These are phyloP conservation scores for Chlorella sp. DNA, from an alignment of 139 green algal species.

Conservation along the genomic window DNA sequence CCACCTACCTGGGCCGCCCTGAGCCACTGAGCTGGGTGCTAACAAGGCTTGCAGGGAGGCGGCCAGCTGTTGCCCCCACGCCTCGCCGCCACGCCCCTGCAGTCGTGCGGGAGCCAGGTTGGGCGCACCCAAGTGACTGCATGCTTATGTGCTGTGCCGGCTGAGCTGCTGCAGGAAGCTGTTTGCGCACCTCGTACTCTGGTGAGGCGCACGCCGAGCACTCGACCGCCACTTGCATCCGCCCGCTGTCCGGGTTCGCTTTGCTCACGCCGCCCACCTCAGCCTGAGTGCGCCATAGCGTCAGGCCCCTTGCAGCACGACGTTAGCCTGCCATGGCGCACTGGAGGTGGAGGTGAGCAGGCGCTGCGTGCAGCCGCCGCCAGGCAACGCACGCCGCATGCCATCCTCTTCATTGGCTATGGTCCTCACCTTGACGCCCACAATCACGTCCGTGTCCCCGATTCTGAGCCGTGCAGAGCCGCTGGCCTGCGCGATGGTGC, in stretches of 20 bases:
- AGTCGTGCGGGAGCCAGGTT: too few species aligned
- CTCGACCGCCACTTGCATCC: constrained; percentile 62
- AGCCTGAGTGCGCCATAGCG: constrained; percentile 33
- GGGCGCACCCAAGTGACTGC: too few species aligned
- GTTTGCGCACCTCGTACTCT: constrained; percentile 55
- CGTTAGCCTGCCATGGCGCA: too few species aligned
- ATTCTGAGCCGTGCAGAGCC: constrained; percentile 68
- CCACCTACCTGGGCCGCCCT: too few species aligned
- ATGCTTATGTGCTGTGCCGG: too few species aligned
- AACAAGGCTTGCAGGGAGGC: constrained; percentile 46
- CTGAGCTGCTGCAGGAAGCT: too few species aligned
- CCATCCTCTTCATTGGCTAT: background rate
- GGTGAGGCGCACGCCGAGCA: constrained; percentile 68
- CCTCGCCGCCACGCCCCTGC: constrained; percentile 65
- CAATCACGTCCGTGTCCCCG: constrained; percentile 74
- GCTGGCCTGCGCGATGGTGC: constrained; percentile 65
- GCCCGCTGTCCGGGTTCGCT: constrained; percentile 44
- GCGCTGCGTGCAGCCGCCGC: too few species aligned
- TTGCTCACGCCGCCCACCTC: constrained; percentile 42
- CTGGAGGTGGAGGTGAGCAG: too few species aligned
- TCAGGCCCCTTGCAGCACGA: too few species aligned
- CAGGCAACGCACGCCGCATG: background rate
- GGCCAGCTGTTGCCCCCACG: constrained; percentile 49
- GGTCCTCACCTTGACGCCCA: constrained; percentile 65
- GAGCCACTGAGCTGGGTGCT: too few species aligned